phyloP scores from a whole-genome alignment of 129 eudicot genomes.

The Tanacetum coccineum region DNA sequence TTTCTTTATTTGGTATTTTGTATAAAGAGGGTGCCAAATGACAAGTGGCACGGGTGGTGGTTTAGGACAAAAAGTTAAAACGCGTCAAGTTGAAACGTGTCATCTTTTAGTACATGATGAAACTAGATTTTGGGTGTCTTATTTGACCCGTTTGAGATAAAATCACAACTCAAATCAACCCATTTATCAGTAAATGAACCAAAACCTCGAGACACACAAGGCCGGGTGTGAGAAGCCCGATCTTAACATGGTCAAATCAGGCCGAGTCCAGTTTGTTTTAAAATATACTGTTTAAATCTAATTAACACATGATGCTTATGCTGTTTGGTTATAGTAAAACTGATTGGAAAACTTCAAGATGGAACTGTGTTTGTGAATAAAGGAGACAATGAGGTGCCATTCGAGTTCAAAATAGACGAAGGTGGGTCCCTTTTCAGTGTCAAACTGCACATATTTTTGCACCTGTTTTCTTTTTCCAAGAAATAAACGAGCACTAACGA shows the following conservation, averaged over 20 bases:
- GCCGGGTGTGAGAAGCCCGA: no score
- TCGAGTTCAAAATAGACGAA: constrained; percentile 55
- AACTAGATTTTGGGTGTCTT: not conserved
- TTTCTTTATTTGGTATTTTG: not conserved
- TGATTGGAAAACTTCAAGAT: constrained; percentile 54
- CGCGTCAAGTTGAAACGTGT: not conserved
- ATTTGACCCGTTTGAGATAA: not conserved
- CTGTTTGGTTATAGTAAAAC: constrained; percentile 38
- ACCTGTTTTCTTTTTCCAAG: not conserved
- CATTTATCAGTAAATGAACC: not conserved
- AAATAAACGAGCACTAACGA: constrained; percentile 1
- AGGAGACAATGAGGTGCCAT: constrained; percentile 55
- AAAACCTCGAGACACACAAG: not conserved
- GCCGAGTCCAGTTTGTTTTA: no score
- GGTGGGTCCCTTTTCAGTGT: constrained; percentile 33
- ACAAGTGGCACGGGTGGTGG: no score
- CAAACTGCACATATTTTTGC: not conserved
- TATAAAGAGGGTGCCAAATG: no score
- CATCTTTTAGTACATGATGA: not conserved
- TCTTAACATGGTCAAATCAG: no score
- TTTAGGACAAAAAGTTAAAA: no score
- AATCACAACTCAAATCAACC: not conserved
- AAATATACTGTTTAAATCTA: no score
- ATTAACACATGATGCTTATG: constrained; percentile 4
- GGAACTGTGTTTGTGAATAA: constrained; percentile 49